These are phyloP conservation scores for Nothophaeocryptopus gaeumannii DNA, from an alignment of 2,329 filamentous ascomycete genomes.

Conservation along the genomic window DNA sequence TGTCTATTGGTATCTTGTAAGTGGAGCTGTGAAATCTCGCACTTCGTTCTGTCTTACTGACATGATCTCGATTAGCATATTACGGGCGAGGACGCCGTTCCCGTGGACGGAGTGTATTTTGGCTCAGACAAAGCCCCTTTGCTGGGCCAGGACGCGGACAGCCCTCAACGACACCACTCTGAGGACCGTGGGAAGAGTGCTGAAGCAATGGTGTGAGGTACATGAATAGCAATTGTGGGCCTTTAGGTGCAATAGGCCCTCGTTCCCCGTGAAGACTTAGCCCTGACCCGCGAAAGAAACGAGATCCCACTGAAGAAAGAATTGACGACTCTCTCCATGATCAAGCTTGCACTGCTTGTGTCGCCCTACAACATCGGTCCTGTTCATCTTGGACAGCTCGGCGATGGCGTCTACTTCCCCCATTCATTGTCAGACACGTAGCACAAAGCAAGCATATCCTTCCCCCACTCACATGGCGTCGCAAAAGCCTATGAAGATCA, in stretches of 20 bases:
- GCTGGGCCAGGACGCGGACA: constrained; percentile 4
- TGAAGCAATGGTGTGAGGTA: constrained; percentile 16
- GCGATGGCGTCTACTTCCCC: no score
- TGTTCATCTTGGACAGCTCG: no score
- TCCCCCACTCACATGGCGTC: background rate
- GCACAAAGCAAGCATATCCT: background rate
- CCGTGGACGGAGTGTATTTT: constrained; percentile 18
- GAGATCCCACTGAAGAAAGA: no score
- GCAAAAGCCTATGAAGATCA: background rate
- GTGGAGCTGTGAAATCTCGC: background rate
- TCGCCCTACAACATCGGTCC: no score
- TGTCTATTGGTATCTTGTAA: constrained; percentile 49
- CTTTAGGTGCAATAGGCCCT: no score
- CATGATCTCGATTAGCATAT: constrained; percentile 10
- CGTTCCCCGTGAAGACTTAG: no score
- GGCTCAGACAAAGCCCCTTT: constrained; percentile 12
- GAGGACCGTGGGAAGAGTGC: constrained; percentile 16
- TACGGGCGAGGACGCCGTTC: constrained; percentile 12
- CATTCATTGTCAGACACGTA: background rate
- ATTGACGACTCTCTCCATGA: no score
- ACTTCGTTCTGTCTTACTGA: background rate
- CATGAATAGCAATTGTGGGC: no score
- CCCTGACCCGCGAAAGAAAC: no score
- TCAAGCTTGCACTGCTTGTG: no score
- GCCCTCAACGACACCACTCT: constrained; percentile 4